These are phyloP conservation scores for Pythium periplocum DNA, from an alignment of 352 stramenopile species.

Conservation along the genomic window DNA sequence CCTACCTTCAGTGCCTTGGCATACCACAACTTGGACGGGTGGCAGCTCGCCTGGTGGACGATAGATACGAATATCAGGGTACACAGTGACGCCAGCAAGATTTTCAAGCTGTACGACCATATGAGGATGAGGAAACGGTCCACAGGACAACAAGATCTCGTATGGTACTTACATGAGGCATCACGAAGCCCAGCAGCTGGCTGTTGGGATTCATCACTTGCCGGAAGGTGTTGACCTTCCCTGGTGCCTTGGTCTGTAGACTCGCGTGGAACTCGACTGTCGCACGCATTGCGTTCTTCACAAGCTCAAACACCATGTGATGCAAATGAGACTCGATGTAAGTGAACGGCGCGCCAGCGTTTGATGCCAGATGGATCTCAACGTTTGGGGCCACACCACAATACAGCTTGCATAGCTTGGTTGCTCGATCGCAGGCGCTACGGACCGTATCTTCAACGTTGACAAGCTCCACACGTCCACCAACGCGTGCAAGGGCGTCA, in stretches of 20 bases:
- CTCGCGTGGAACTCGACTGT: conserved; percentile 94
- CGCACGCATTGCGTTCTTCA: conserved; percentile 99
- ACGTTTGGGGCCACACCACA: conserved; percentile 48
- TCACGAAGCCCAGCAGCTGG: conserved; percentile 60
- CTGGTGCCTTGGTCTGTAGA: conserved; percentile 25
- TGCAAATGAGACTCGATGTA: conserved; percentile 81
- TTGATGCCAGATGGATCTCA: conserved; percentile 47
- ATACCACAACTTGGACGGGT: conserved; percentile 97
- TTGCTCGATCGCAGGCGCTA: conserved; percentile 47
- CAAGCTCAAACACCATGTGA: conserved; percentile 93
- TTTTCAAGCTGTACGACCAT: conserved; percentile 23
- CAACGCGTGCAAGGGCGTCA: conserved; percentile 50
- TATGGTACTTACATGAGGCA: conserved; percentile 42
- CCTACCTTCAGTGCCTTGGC: conserved; percentile 88
- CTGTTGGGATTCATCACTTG: conserved; percentile 69
- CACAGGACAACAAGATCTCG: conserved; percentile 3
- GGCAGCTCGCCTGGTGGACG: conserved; percentile 57
- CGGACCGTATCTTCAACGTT: conserved; percentile 65
- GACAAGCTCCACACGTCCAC: conserved; percentile 66
- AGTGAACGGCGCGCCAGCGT: conserved; percentile 57
- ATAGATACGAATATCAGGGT: conserved; percentile 73
- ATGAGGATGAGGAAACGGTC: not conserved
- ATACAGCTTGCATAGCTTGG: conserved; percentile 49
- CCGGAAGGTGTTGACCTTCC: conserved; percentile 44
- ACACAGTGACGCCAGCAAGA: conserved; percentile 66